These are phyloP conservation scores for Aspergillus hiratsukae DNA, from an alignment of 2,329 filamentous ascomycete genomes.

Conservation along the genomic window DNA sequence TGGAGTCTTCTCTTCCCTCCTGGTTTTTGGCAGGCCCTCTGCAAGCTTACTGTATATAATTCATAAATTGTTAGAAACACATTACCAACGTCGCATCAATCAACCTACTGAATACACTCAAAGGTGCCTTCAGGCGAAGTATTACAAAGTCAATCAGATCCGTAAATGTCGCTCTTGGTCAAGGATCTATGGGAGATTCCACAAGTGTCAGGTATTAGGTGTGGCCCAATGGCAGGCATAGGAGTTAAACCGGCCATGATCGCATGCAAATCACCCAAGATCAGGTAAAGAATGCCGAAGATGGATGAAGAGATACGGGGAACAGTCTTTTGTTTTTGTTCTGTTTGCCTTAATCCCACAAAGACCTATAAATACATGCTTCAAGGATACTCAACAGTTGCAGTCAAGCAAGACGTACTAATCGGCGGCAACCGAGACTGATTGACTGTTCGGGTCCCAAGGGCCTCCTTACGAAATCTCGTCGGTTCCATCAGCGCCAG, in stretches of 20 bases:
- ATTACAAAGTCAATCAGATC: too few species aligned
- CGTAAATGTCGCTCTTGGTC: background rate
- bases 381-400: background rate
- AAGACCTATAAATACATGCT: conserved; percentile 7
- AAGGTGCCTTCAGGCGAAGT: background rate
- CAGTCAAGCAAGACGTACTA: background rate
- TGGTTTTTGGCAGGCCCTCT: background rate
- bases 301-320: background rate
- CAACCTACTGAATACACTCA: background rate
- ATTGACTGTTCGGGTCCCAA: background rate
- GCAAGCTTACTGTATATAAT: background rate
- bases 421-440: background rate
- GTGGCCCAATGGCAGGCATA: background rate
- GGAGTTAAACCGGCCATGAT: background rate
- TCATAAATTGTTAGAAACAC: background rate
- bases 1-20: background rate
- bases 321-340: background rate
- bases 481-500: conserved; percentile 20
- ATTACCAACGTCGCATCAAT: background rate
- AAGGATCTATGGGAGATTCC: background rate
- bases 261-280: background rate
- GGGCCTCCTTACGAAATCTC: conserved; percentile 7
- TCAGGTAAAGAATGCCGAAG: background rate
- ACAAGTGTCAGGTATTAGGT: background rate
- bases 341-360: background rate